Evolutionary conservation across 192 early-diverging fungal species (phyloP).

Genomic region (Spizellomyces sp.): DNA sequence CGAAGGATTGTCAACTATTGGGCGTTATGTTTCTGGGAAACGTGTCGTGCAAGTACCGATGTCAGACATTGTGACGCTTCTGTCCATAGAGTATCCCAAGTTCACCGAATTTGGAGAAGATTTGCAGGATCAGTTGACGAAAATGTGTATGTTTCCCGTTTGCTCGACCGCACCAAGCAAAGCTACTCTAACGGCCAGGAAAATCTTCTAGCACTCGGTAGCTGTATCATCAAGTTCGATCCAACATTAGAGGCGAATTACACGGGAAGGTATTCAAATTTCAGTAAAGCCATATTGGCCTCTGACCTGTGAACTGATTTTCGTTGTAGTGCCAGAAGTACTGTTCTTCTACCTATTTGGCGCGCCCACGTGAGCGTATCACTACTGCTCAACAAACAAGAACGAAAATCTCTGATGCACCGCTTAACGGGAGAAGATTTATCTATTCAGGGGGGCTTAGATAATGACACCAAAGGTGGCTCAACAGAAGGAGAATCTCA

Average conservation of each 20-base stretch:
- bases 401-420: slow-evolving; percentile 41
- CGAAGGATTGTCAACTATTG: slow-evolving; percentile 48
- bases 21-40: slow-evolving; percentile 34
- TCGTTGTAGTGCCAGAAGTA: slow-evolving; percentile 27
- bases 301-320: background rate
- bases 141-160: background rate
- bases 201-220: slow-evolving; percentile 32
- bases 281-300: background rate
- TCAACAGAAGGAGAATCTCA: too few species aligned
- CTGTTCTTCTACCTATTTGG: slow-evolving; percentile 51
- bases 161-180: background rate
- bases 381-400: slow-evolving; percentile 55
- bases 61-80: slow-evolving; percentile 36
- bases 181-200: background rate
- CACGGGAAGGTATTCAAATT: slow-evolving; percentile 30
- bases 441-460: background rate
- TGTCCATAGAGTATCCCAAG: slow-evolving; percentile 49
- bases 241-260: slow-evolving; percentile 32
- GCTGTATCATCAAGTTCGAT: slow-evolving; percentile 48
- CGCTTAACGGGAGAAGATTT: slow-evolving; percentile 44
- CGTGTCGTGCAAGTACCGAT: slow-evolving; percentile 17
- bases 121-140: slow-evolving; percentile 4
- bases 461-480: background rate
- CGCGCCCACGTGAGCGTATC: slow-evolving; percentile 47
- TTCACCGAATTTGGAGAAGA: slow-evolving; percentile 34